These are phyloP conservation scores for Cladorrhinum sp. DNA, from an alignment of 2,329 filamentous ascomycete species.

Conservation along the genomic window DNA sequence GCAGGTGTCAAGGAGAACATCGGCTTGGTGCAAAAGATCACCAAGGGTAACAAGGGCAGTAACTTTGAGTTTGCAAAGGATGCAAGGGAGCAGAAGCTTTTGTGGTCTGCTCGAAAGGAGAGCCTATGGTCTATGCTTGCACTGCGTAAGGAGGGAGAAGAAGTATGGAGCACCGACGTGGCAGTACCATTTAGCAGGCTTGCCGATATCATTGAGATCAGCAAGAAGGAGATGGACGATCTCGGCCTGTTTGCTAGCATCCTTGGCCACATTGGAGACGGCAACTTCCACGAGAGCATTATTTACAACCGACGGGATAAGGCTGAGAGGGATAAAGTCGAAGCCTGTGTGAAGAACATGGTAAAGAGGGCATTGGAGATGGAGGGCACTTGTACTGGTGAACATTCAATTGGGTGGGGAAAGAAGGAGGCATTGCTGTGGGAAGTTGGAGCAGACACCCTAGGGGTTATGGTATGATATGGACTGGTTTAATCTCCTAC, in stretches of 20 bases:
- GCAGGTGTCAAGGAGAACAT: conserved; percentile 78
- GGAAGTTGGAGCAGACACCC: conserved; percentile 76
- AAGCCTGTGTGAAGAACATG: conserved; percentile 84
- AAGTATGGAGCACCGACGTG: conserved; percentile 81
- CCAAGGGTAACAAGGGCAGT: conserved; percentile 60
- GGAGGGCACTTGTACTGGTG: conserved; percentile 90
- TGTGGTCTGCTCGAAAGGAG: conserved; percentile 81
- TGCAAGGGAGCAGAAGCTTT: conserved; percentile 65
- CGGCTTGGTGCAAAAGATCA: conserved; percentile 63
- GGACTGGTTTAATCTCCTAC: not conserved
- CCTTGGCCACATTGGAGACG: conserved; percentile 86
- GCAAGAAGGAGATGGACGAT: conserved; percentile 84
- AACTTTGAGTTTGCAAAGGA: conserved; percentile 75
- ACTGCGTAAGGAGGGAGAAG: conserved; percentile 61
- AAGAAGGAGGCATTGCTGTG: conserved; percentile 78
- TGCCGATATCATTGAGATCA: conserved; percentile 74
- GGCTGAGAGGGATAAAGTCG: conserved; percentile 70
- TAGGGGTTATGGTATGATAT: conserved; percentile 66
- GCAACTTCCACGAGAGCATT: conserved; percentile 92
- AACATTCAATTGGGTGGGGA: conserved; percentile 81
- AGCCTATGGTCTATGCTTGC: conserved; percentile 81
- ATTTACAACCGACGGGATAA: conserved; percentile 74
- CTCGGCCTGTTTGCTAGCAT: conserved; percentile 84
- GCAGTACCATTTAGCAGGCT: conserved; percentile 75
- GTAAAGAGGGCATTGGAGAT: conserved; percentile 86